These are phyloP conservation scores for Hibiscus syriacus DNA, from an alignment of 345 rosid species.

Conservation along the genomic window DNA sequence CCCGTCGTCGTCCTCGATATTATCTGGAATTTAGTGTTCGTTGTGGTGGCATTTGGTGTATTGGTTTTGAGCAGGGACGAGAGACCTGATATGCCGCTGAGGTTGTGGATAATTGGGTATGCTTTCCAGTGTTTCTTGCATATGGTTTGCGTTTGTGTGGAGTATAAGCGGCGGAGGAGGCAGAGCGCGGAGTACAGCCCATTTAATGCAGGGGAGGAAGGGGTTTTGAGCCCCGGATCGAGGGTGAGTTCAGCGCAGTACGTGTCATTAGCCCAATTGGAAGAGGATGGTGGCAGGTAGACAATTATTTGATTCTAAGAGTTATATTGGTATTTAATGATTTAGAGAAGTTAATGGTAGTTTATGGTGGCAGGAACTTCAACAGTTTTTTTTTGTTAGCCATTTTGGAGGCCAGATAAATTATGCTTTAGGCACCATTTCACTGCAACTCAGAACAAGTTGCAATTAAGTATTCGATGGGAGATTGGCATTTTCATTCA, in stretches of 20 bases:
- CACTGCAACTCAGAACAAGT: background rate
- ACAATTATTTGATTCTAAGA: background rate
- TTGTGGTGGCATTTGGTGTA: slow-evolving; percentile 57
- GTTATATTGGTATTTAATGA: background rate
- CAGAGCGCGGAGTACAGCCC: slow-evolving; percentile 26
- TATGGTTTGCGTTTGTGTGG: slow-evolving; percentile 69
- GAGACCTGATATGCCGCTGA: slow-evolving; percentile 62
- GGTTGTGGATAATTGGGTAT: slow-evolving; percentile 81
- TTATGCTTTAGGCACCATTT: background rate
- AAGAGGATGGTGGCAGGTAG: slow-evolving; percentile 63
- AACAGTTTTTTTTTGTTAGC: too few relatives aligned
- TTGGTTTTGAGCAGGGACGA: slow-evolving; percentile 58
- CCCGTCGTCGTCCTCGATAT: slow-evolving; percentile 83
- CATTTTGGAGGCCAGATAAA: background rate
- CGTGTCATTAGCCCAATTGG: slow-evolving; percentile 52
- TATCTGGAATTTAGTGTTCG: slow-evolving; percentile 78
- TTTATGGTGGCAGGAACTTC: background rate
- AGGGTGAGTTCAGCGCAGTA: slow-evolving; percentile 50
- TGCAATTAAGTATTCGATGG: background rate
- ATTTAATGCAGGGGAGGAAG: slow-evolving; percentile 35
- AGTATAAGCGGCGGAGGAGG: slow-evolving; percentile 61
- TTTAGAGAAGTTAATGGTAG: background rate
- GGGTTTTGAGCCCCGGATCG: slow-evolving; percentile 37
- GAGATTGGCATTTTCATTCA: too few relatives aligned
- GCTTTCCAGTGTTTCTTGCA: slow-evolving; percentile 80